Percentiles rank a stretch among this genome's conserved stretches.
Conservation (phyloP, 2,329 filamentous ascomycete species). For the Zymoseptoria crescenta region DNA sequence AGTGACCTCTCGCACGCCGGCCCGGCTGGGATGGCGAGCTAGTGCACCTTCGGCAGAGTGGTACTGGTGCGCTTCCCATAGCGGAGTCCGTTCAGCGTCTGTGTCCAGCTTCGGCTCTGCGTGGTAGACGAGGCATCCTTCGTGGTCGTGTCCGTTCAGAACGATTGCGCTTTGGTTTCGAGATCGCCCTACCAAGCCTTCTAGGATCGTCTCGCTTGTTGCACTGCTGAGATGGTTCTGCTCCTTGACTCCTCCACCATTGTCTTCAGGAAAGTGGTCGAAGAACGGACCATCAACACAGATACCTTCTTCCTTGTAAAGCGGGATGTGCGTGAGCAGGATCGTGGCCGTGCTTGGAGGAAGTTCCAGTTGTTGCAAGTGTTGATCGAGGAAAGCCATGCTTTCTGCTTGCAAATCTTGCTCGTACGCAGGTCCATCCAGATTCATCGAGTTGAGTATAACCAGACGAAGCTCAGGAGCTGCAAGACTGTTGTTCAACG, state of each 20-base stretch:
- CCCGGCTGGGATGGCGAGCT: slow-evolving; percentile 20
- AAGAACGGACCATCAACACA: slow-evolving; percentile 83
- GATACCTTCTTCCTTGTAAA: slow-evolving; percentile 73
- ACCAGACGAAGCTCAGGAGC: slow-evolving; percentile 69
- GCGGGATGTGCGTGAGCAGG: slow-evolving; percentile 82
- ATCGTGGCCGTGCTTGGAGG: slow-evolving; percentile 52
- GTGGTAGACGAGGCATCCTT: slow-evolving; percentile 84
- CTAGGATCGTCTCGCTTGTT: slow-evolving; percentile 62
- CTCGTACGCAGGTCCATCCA: slow-evolving; percentile 72
- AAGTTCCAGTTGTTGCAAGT: slow-evolving; percentile 9
- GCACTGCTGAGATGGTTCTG: slow-evolving; percentile 80
- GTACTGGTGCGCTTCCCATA: neutral
- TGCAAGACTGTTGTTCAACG: slow-evolving; percentile 25
- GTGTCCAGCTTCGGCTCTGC: slow-evolving; percentile 12
- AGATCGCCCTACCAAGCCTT: slow-evolving; percentile 75
- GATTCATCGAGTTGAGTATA: slow-evolving; percentile 85
- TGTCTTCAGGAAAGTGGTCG: slow-evolving; percentile 60
- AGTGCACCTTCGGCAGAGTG: neutral
- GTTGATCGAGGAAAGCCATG: slow-evolving; percentile 52
- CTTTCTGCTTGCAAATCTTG: slow-evolving; percentile 63
- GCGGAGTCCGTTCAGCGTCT: neutral
- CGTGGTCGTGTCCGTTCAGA: slow-evolving; percentile 90
- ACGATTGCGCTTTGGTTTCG: slow-evolving; percentile 67
- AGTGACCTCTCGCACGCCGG: slow-evolving; percentile 78
- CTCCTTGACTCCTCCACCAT: slow-evolving; percentile 63